These are phyloP conservation scores for Papiliotrema nemorosa DNA, from an alignment of 1,284 basidiomycete genomes.

Conservation along the genomic window DNA sequence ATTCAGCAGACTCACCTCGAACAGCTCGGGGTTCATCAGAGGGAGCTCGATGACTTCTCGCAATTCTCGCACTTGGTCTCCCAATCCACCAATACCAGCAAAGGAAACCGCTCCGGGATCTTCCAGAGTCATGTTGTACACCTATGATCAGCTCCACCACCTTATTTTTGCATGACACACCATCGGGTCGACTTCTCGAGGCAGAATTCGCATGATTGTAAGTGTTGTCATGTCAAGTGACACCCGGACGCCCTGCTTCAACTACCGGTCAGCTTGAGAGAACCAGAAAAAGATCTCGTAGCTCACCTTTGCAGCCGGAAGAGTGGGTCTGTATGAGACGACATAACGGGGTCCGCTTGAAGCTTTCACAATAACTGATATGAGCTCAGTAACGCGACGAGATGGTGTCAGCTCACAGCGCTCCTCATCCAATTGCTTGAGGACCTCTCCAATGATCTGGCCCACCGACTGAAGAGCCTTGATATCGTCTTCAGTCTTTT, in stretches of 20 bases:
- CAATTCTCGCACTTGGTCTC: constrained; percentile 94
- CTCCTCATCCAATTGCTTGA: constrained; percentile 98
- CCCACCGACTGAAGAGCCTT: constrained; percentile 98
- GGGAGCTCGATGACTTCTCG: constrained; percentile 97
- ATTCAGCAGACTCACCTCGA: constrained; percentile 51
- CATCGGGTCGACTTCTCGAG: constrained; percentile 94
- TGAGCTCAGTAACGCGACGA: neutral
- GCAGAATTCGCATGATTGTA: constrained; percentile 97
- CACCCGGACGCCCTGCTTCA: constrained; percentile 92
- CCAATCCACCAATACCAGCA: constrained; percentile 93
- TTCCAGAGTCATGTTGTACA: constrained; percentile 99
- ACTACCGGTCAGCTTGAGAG: constrained; percentile 38
- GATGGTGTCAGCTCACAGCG: constrained; percentile 64
- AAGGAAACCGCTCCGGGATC: constrained; percentile 94
- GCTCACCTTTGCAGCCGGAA: constrained; percentile 73
- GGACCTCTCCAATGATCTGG: constrained; percentile 97
- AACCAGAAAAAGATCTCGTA: neutral
- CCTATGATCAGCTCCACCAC: constrained; percentile 16
- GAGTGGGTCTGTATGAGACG: constrained; percentile 91
- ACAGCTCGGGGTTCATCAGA: constrained; percentile 91
- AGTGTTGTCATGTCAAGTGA: constrained; percentile 99
- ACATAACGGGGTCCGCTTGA: constrained; percentile 98
- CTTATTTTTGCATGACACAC: constrained; percentile 41
- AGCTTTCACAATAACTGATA: constrained; percentile 93
- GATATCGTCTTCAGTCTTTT: constrained; percentile 98